Percentiles rank a stretch among this genome's conserved stretches.
Evolutionary conservation across 495 filamentous ascomycete genomes (phyloP).

Genomic region (Podospora pseudoanserina): DNA sequence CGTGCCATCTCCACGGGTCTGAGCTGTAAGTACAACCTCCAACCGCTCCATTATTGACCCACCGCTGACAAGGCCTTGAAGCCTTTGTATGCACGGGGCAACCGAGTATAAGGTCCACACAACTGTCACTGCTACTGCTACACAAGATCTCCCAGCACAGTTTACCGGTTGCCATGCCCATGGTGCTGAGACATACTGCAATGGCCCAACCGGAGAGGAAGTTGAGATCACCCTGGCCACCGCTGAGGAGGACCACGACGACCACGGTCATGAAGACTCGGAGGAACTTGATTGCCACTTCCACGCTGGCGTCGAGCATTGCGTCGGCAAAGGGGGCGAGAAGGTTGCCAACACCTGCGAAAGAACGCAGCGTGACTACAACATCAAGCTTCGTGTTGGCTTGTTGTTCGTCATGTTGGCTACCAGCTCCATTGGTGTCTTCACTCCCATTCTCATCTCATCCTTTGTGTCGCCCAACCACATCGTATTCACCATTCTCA

Average conservation of each 20-base stretch:
- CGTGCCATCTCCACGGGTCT: constrained; percentile 18
- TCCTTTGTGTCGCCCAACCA: constrained; percentile 28
- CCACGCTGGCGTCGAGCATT: constrained; percentile 36
- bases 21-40: constrained; percentile 12
- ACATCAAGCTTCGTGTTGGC: constrained; percentile 56
- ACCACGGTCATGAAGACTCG: constrained; percentile 27
- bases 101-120: constrained; percentile 22
- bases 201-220: constrained; percentile 43
- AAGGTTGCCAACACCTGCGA: constrained; percentile 37
- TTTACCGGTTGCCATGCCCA: constrained; percentile 28
- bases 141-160: constrained; percentile 18
- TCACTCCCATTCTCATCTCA: constrained; percentile 43
- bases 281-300: constrained; percentile 12
- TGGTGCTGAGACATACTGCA: constrained; percentile 35
- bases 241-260: constrained; percentile 12
- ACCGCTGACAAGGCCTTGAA: neutral
- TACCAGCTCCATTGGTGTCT: constrained; percentile 37
- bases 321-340: constrained; percentile 37
- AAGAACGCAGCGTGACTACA: constrained; percentile 51
- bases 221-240: constrained; percentile 15
- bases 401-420: constrained; percentile 52
- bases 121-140: constrained; percentile 20
- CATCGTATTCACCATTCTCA: constrained; percentile 49
- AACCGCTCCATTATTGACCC: neutral
- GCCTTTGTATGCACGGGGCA: constrained; percentile 19